Evolutionary conservation across 2,329 filamentous ascomycete species (phyloP).

Genomic region (Colletotrichum brevisporum): DNA sequence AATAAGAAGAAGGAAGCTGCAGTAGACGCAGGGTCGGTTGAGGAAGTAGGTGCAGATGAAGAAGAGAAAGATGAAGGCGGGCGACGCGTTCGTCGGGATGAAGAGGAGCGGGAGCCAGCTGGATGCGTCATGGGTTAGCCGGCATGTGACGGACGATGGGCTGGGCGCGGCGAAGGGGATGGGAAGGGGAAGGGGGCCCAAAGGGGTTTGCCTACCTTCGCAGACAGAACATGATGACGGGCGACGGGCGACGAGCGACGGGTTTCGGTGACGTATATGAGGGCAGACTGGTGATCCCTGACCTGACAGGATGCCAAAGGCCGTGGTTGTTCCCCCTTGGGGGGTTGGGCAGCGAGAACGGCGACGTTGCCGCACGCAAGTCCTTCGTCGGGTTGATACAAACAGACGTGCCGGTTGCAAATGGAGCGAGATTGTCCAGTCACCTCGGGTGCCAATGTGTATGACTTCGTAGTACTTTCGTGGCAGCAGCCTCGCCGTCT

Average conservation of each 20-base stretch:
- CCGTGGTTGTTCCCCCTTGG: too few relatives aligned
- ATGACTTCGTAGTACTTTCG: too few relatives aligned
- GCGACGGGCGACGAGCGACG: neutral
- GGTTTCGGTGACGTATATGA: slow-evolving; percentile 17
- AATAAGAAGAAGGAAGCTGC: slow-evolving; percentile 93
- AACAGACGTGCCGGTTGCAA: too few relatives aligned
- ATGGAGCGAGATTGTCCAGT: too few relatives aligned
- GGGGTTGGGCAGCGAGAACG: too few relatives aligned
- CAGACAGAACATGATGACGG: slow-evolving; percentile 70
- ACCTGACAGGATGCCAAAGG: slow-evolving; percentile 1
- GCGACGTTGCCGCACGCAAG: too few relatives aligned
- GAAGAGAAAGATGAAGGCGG: slow-evolving; percentile 88
- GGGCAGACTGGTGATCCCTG: slow-evolving; percentile 5
- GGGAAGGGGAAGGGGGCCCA: neutral
- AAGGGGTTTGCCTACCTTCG: slow-evolving; percentile 63
- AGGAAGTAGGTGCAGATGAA: slow-evolving; percentile 96
- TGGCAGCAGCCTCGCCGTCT: too few relatives aligned
- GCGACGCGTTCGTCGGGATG: slow-evolving; percentile 88
- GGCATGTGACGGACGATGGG: slow-evolving; percentile 24
- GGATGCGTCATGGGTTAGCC: slow-evolving; percentile 22
- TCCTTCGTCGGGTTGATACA: too few relatives aligned
- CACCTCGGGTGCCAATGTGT: too few relatives aligned
- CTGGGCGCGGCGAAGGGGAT: slow-evolving; percentile 16
- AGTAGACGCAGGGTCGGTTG: slow-evolving; percentile 97
- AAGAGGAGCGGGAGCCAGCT: slow-evolving; percentile 92